These are phyloP conservation scores for Podila epicladia DNA, from an alignment of 192 early-diverging fungal genomes.

Conservation along the genomic window DNA sequence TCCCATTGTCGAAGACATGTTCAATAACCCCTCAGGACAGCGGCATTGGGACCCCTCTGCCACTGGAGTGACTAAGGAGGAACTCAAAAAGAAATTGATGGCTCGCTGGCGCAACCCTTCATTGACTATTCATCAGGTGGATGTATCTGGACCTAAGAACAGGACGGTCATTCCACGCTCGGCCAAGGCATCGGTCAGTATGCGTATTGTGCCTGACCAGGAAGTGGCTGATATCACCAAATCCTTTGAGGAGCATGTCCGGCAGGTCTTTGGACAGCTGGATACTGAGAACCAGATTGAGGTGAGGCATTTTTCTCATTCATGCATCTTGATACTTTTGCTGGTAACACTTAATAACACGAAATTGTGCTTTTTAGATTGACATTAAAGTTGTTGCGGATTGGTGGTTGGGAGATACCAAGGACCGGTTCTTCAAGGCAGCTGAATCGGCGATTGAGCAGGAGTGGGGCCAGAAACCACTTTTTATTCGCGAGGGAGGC, in stretches of 20 bases:
- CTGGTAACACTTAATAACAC: too few relatives aligned
- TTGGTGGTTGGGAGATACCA: slow-evolving; percentile 81
- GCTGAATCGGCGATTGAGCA: slow-evolving; percentile 70
- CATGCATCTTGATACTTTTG: background rate
- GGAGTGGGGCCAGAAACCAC: slow-evolving; percentile 69
- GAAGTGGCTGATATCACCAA: slow-evolving; percentile 66
- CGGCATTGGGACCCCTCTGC: slow-evolving; percentile 22
- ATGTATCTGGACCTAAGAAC: slow-evolving; percentile 76
- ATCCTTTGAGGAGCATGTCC: slow-evolving; percentile 65
- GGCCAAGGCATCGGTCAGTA: slow-evolving; percentile 74
- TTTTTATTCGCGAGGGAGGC: slow-evolving; percentile 82
- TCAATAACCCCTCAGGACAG: slow-evolving; percentile 31
- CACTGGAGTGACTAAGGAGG: slow-evolving; percentile 49
- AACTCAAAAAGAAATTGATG: slow-evolving; percentile 69
- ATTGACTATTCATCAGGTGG: slow-evolving; percentile 79
- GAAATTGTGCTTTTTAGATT: slow-evolving; percentile 38
- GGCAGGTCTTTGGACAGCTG: slow-evolving; percentile 58
- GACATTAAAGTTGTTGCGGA: slow-evolving; percentile 72
- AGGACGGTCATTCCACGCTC: slow-evolving; percentile 75
- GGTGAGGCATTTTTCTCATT: slow-evolving; percentile 20
- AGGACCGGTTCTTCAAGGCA: slow-evolving; percentile 72
- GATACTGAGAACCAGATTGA: slow-evolving; percentile 58
- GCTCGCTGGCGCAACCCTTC: slow-evolving; percentile 79
- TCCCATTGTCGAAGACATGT: slow-evolving; percentile 60
- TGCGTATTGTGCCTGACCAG: slow-evolving; percentile 83